Percentiles rank a stretch among this genome's conserved stretches.
Evolutionary conservation across 1,139 yeast species (phyloP).

Genomic region (Lodderomyces pseudojiufengensis): DNA sequence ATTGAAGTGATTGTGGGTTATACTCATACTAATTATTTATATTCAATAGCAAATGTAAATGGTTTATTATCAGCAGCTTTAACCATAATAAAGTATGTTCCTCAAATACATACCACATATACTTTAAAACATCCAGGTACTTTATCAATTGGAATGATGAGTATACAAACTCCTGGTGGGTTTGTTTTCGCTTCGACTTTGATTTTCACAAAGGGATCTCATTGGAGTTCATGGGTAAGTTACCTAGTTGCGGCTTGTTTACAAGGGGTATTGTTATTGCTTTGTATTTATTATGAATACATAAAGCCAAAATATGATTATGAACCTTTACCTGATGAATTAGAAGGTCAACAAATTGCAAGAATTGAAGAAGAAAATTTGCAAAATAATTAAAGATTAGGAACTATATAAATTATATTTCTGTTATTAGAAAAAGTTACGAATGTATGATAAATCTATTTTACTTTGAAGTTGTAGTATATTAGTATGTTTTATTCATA

Average conservation of each 20-base stretch:
- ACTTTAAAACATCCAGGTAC: conserved; percentile 74
- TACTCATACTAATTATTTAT: conserved; percentile 18
- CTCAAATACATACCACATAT: conserved; percentile 74
- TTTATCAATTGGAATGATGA: conserved; percentile 76
- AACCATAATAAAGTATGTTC: conserved; percentile 72
- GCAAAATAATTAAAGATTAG: too few species aligned
- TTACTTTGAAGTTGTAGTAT: too few species aligned
- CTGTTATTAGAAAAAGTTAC: too few species aligned
- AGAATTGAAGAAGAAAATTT: conserved; percentile 21
- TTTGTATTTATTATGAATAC: conserved; percentile 40
- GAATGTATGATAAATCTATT: too few species aligned
- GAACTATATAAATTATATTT: too few species aligned
- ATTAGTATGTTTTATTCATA: too few species aligned
- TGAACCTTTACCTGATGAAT: conserved; percentile 19
- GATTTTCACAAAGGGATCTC: conserved; percentile 68
- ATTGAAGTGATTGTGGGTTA: conserved; percentile 32
- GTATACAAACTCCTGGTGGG: conserved; percentile 89
- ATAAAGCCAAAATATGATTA: conserved; percentile 10
- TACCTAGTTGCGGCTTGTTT: conserved; percentile 68
- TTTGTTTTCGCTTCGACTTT: conserved; percentile 70
- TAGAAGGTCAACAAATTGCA: conserved; percentile 32
- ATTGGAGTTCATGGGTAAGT: conserved; percentile 88
- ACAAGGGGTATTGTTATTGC: conserved; percentile 41
- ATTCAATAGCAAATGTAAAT: conserved; percentile 51
- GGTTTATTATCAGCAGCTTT: conserved; percentile 62